Percentiles rank a stretch among this genome's conserved stretches.
Evolutionary conservation across 2,329 filamentous ascomycete species (phyloP).

Genomic region (Aspergillus luchuensis): DNA sequence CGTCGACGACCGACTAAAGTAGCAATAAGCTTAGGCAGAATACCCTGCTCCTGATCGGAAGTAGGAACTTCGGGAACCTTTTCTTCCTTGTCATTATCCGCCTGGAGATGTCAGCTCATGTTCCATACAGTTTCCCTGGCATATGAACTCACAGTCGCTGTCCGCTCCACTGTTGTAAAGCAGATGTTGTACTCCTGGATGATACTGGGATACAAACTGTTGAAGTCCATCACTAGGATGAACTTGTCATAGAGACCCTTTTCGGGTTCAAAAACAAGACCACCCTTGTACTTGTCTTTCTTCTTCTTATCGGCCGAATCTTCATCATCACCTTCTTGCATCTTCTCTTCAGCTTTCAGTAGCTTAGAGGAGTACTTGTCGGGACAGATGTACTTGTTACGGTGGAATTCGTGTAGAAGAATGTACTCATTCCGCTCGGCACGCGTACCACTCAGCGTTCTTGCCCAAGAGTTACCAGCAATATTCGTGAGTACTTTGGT

Average conservation of each 20-base stretch:
- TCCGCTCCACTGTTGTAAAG: constrained; percentile 92
- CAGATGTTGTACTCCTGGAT: constrained; percentile 99
- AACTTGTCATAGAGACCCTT: constrained; percentile 98
- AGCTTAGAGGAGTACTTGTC: constrained; percentile 88
- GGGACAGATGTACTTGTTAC: constrained; percentile 96
- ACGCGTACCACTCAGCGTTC: constrained; percentile 90
- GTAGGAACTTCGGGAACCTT: constrained; percentile 82
- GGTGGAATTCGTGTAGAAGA: constrained; percentile 92
- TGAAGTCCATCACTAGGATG: constrained; percentile 99
- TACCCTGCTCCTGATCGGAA: constrained; percentile 72
- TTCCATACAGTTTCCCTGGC: neutral
- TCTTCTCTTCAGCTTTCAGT: constrained; percentile 70
- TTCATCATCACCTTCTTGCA: constrained; percentile 65
- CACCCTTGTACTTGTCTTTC: constrained; percentile 99
- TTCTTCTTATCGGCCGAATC: constrained; percentile 77
- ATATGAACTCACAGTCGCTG: constrained; percentile 61
- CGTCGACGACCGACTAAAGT: constrained; percentile 86
- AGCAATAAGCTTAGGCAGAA: constrained; percentile 86
- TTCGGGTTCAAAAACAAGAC: constrained; percentile 96
- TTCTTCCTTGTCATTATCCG: constrained; percentile 75
- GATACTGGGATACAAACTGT: constrained; percentile 96
- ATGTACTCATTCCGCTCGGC: constrained; percentile 99
- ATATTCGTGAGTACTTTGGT: constrained; percentile 96
- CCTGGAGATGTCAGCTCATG: constrained; percentile 24
- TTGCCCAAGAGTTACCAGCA: constrained; percentile 96